Percentiles rank a stretch among this genome's conserved stretches.
phyloP scores from a whole-genome alignment of 2,329 filamentous ascomycete species.

The Exophiala sp. region DNA sequence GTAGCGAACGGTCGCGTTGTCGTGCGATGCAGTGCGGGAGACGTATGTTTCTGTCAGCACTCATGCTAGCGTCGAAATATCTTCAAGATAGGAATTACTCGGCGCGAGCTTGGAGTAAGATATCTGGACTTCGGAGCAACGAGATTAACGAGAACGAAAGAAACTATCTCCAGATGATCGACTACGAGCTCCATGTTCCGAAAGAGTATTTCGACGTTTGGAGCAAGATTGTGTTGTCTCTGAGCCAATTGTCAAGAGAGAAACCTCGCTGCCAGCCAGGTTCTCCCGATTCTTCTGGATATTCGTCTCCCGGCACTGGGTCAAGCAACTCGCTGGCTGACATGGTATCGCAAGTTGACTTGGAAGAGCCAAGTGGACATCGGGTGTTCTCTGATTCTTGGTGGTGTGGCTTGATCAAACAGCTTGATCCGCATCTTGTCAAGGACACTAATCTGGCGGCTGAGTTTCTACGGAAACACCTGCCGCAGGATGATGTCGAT shows the following conservation, averaged over 20 bases:
- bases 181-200: constrained; percentile 92
- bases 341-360: constrained; percentile 18
- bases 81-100: constrained; percentile 98
- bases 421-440: constrained; percentile 17
- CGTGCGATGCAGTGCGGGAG: constrained; percentile 91
- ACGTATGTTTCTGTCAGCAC: constrained; percentile 91
- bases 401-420: constrained; percentile 20
- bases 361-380: constrained; percentile 5
- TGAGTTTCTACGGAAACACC: constrained; percentile 12
- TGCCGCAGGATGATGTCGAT: constrained; percentile 12
- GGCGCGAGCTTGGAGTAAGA: constrained; percentile 96
- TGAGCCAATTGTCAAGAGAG: constrained; percentile 25
- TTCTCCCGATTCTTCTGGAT: constrained; percentile 1
- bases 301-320: constrained; percentile 7
- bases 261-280: constrained; percentile 7
- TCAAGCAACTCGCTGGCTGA: constrained; percentile 12
- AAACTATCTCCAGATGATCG: constrained; percentile 81
- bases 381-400: constrained; percentile 15
- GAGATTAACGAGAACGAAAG: constrained; percentile 98
- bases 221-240: constrained; percentile 82
- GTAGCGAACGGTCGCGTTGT: constrained; percentile 14
- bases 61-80: constrained; percentile 97
- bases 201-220: constrained; percentile 86
- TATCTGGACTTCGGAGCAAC: constrained; percentile 85
- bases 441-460: constrained; percentile 17